A percentile compares a stretch with the other conserved stretches of the same genome.
Evolutionary conservation across 768 basidiomycete species (phyloP).

Genomic region (Nidula microcarpa): DNA sequence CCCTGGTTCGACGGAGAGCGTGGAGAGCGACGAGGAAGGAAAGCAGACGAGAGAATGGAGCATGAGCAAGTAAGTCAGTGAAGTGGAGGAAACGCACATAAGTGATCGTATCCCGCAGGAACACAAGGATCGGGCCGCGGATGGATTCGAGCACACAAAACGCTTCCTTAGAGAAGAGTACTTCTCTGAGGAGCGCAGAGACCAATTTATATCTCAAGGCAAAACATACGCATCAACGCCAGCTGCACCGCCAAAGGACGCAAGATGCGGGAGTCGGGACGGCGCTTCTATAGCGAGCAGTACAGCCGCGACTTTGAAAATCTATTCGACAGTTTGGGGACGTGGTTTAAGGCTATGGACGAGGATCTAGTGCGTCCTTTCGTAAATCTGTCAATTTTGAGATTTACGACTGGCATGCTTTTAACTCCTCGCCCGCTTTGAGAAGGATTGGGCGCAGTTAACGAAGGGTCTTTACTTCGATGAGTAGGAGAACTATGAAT

Average conservation of each 20-base stretch:
- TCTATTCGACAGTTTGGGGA: slow-evolving; percentile 63
- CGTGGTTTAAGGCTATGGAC: slow-evolving; percentile 84
- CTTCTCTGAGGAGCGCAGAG: slow-evolving; percentile 80
- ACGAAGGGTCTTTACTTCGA: slow-evolving; percentile 81
- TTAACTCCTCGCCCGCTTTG: slow-evolving; percentile 16
- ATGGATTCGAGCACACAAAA: slow-evolving; percentile 55
- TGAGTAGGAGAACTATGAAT: slow-evolving; percentile 76
- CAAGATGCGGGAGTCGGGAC: slow-evolving; percentile 65
- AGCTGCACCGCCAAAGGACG: no score
- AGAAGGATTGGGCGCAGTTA: slow-evolving; percentile 77
- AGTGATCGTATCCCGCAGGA: slow-evolving; percentile 63
- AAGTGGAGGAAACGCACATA: slow-evolving; percentile 16
- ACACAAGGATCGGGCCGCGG: slow-evolving; percentile 56
- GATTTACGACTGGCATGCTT: background rate
- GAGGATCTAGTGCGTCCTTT: slow-evolving; percentile 60
- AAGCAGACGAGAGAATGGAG: slow-evolving; percentile 24
- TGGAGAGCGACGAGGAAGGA: slow-evolving; percentile 31
- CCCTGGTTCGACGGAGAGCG: slow-evolving; percentile 23
- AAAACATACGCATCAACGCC: no score
- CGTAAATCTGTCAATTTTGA: background rate
- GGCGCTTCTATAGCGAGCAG: slow-evolving; percentile 69
- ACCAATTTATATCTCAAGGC: no score
- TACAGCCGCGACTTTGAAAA: slow-evolving; percentile 75
- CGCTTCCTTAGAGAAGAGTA: slow-evolving; percentile 76
- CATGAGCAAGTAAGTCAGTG: slow-evolving; percentile 23